Evolutionary conservation across 352 stramenopile species (phyloP).

Genomic region (Globisporangium cederbergense): DNA sequence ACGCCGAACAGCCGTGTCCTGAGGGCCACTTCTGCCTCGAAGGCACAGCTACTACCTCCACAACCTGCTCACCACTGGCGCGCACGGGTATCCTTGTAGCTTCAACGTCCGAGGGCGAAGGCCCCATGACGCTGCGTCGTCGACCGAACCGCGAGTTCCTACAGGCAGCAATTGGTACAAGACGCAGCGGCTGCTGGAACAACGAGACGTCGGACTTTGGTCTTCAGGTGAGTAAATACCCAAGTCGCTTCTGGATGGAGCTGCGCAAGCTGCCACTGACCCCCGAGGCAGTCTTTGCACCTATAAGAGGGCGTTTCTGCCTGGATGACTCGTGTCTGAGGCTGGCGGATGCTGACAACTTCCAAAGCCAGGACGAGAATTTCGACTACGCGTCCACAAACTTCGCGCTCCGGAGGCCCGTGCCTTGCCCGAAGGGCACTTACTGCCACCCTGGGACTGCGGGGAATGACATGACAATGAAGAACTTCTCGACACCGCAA

Average conservation of each 20-base stretch:
- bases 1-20: conserved; percentile 92
- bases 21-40: conserved; percentile 95
- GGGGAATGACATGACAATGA: conserved; percentile 67
- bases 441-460: conserved; percentile 90
- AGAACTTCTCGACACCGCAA: conserved; percentile 88
- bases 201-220: conserved; percentile 95
- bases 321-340: conserved; percentile 90
- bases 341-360: conserved; percentile 79
- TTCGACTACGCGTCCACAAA: conserved; percentile 84
- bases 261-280: conserved; percentile 87
- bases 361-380: conserved; percentile 62
- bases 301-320: conserved; percentile 92
- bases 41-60: conserved; percentile 92
- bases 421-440: conserved; percentile 83
- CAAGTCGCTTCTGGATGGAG: conserved; percentile 93
- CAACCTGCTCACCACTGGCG: conserved; percentile 66
- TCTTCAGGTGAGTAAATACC: conserved; percentile 83
- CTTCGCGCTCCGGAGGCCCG: conserved; percentile 78
- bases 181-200: conserved; percentile 90
- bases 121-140: conserved; percentile 39
- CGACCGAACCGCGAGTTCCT: conserved; percentile 17
- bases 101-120: conserved; percentile 31
- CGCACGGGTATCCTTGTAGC: conserved; percentile 40
- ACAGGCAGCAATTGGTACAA: conserved; percentile 47
- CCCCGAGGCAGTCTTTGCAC: conserved; percentile 60